Conservation (phyloP, 305 asterid genomes). For the Vinca major region DNA sequence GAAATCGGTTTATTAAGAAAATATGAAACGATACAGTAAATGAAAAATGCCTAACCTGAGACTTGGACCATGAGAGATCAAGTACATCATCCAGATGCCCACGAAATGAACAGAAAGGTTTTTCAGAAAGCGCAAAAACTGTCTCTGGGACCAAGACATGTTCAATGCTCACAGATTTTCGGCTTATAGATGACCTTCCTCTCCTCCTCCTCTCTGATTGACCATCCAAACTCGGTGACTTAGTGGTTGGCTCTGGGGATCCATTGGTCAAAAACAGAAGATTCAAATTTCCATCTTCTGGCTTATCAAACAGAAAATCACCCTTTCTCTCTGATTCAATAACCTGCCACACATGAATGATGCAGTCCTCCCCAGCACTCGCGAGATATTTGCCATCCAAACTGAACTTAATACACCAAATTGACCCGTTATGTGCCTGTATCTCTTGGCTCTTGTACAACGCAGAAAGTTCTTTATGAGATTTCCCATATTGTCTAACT, state of each 20-base stretch:
- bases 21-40: neutral
- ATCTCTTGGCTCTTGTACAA: constrained; percentile 90
- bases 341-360: constrained; percentile 94
- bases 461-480: constrained; percentile 77
- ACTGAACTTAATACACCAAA: constrained; percentile 94
- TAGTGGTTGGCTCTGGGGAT: constrained; percentile 68
- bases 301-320: constrained; percentile 66
- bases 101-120: constrained; percentile 71
- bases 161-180: constrained; percentile 80
- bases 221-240: constrained; percentile 72
- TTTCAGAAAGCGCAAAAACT: constrained; percentile 68
- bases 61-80: constrained; percentile 98
- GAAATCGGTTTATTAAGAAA: neutral
- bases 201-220: constrained; percentile 69
- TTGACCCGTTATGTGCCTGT: constrained; percentile 86
- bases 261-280: constrained; percentile 63
- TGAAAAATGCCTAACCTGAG: constrained; percentile 53
- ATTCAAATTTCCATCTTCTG: constrained; percentile 77
- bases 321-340: constrained; percentile 79
- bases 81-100: constrained; percentile 86
- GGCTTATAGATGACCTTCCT: constrained; percentile 75
- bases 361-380: constrained; percentile 97
- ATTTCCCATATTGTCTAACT: constrained; percentile 84
- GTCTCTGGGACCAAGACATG: constrained; percentile 81
- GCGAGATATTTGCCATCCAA: constrained; percentile 97